phyloP scores from a whole-genome alignment of 2,329 filamentous ascomycete genomes.

The Colletotrichum acutatum region DNA sequence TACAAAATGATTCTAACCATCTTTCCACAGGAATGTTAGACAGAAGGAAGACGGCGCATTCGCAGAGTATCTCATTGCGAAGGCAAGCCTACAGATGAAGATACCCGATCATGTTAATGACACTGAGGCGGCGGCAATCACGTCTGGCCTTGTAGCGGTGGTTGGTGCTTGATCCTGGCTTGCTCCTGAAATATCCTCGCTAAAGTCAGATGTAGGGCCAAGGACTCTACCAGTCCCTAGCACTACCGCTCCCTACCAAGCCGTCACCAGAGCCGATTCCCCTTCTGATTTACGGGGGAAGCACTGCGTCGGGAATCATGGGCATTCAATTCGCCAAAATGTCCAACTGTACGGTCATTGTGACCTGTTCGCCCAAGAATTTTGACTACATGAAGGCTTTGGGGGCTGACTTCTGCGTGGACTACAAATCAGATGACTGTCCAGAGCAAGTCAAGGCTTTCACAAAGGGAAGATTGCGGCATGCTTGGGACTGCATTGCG shows the following conservation, averaged over 20 bases:
- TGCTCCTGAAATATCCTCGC: not conserved
- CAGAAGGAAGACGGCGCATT: conserved; percentile 56
- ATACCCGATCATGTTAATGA: conserved; percentile 58
- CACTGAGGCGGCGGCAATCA: conserved; percentile 57
- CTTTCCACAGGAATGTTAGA: conserved; percentile 42
- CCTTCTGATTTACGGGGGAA: conserved; percentile 59
- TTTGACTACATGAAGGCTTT: conserved; percentile 51
- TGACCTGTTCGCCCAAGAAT: conserved; percentile 53
- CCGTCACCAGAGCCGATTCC: conserved; percentile 50
- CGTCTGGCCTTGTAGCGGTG: conserved; percentile 54
- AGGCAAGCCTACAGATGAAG: conserved; percentile 53
- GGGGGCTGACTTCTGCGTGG: conserved; percentile 58
- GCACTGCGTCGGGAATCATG: conserved; percentile 67
- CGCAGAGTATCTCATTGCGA: conserved; percentile 50
- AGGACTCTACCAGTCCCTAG: conserved; percentile 39
- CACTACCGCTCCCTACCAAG: conserved; percentile 56
- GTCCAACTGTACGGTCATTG: conserved; percentile 51
- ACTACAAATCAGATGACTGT: conserved; percentile 51
- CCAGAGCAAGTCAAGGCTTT: conserved; percentile 39
- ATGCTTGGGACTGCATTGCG: conserved; percentile 51
- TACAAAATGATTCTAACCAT: not conserved
- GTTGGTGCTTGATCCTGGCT: not conserved
- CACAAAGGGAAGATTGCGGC: conserved; percentile 40
- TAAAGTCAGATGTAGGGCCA: not conserved
- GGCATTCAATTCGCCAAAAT: conserved; percentile 57